Conservation (phyloP, 2,329 filamentous ascomycete genomes). For the Cryphonectria carpinicola region DNA sequence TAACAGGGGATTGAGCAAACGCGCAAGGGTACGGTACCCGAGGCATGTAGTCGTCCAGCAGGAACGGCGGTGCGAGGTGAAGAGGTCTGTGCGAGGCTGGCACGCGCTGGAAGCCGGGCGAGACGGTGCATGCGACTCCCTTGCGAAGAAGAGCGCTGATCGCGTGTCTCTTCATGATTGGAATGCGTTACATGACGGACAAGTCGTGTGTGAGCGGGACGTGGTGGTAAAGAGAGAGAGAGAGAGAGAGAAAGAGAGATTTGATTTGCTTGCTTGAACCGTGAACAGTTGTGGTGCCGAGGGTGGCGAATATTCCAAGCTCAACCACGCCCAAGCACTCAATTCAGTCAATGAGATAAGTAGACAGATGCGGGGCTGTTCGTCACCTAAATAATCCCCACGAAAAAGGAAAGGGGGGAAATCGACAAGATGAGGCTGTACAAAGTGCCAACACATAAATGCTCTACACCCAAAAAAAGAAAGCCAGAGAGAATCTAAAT, state of each 20-base stretch:
- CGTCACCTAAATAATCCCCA: not conserved
- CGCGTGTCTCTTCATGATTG: constrained; percentile 12
- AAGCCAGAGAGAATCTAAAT: not conserved
- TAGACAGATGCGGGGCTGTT: not conserved
- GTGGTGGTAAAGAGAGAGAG: not conserved
- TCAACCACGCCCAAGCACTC: not conserved
- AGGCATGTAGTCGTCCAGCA: constrained; percentile 75
- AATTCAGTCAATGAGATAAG: not conserved
- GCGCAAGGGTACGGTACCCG: constrained; percentile 40
- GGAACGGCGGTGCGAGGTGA: constrained; percentile 66
- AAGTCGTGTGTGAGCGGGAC: not conserved
- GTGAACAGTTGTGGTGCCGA: not conserved
- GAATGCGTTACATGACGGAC: not conserved
- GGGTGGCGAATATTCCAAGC: constrained; percentile 14
- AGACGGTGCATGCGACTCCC: not conserved
- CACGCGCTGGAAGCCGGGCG: not conserved
- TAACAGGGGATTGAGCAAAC: not conserved
- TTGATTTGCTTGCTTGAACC: not conserved
- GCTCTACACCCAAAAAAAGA: not conserved
- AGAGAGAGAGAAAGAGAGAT: not conserved
- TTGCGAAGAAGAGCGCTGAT: constrained; percentile 13
- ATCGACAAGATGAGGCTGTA: not conserved
- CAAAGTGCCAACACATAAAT: not conserved
- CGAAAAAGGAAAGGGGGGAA: too few relatives aligned
- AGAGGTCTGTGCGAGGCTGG: constrained; percentile 37